Evolutionary conservation across 228 moss, liverwort and hornwort species (phyloP), one percentile per base, ranked within the genome.

Genomic region (Sphagnum fallax): DNA sequence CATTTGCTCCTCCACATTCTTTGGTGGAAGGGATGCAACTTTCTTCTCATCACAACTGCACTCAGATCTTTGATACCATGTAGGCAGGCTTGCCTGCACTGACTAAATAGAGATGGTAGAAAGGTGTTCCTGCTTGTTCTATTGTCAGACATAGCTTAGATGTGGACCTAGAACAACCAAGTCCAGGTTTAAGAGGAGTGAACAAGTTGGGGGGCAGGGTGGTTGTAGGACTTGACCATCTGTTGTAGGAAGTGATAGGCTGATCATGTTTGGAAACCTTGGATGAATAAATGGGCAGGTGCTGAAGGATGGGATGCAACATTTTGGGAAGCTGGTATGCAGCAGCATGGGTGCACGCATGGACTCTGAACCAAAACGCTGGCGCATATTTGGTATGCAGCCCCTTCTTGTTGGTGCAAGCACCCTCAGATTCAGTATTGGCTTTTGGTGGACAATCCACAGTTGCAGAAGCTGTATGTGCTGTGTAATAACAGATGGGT

Each of bases 361-460:
- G 98, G 98, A 98, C 72, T 98, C 98, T 11, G 98, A 98, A 74
- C 98, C 98, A n/a, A 98, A 98, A 73, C 84, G 98, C 60, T 98
- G 98, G 98, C 91, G 98, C 52, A 90, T 98, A 67, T 98, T 93
- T 78, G 95, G 87, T 87, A 71, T 55, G 55, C 12, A 50, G 52
- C 50, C 50, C 4, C 50, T 70, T 49, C 61, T 68, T 69, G 58
- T 5, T 65, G 49, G 1, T 65, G 65, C 67, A 67, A 67, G 67
- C 49, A 15, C 48, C 50, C 32, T 50, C 3, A 66, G 65, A n/a
- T 32, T 3, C 32, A 32, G 32, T 32, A 32, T 32, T 32, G 32
- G 2, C 32, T 32, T 32, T 32, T 32, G 32, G 32, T 32, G 32
- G 32, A 55, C 55, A 55, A 55, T 8, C 1, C 12, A 55, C 9